Percentiles rank a stretch among this genome's conserved stretches.
Conservation (phyloP, 805 yeast species). For the Zygosaccharomyces gambellarensis region DNA sequence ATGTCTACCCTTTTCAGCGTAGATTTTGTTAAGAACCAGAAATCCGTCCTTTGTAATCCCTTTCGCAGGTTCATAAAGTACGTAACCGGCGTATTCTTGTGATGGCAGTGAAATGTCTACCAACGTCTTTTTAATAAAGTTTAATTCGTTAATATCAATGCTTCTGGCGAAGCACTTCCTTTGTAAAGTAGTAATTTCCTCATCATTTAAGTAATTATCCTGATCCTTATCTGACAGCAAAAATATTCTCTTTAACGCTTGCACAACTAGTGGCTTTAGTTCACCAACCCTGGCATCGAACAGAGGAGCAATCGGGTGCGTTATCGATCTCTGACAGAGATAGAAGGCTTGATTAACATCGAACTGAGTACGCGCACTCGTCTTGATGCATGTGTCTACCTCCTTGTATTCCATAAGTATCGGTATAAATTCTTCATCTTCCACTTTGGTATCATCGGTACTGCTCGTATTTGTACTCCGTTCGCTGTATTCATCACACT, state of each 20-base stretch:
- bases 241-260: slow-evolving; percentile 77
- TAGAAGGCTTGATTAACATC: slow-evolving; percentile 85
- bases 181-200: slow-evolving; percentile 68
- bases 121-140: slow-evolving; percentile 39
- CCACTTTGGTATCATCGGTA: slow-evolving; percentile 42
- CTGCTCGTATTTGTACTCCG: slow-evolving; percentile 9
- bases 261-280: slow-evolving; percentile 68
- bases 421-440: slow-evolving; percentile 80
- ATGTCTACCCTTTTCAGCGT: slow-evolving; percentile 88
- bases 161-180: slow-evolving; percentile 64
- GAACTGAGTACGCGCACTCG: slow-evolving; percentile 77
- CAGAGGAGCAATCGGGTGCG: slow-evolving; percentile 88
- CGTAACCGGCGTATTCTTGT: slow-evolving; percentile 37
- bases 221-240: slow-evolving; percentile 85
- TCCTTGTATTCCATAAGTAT: slow-evolving; percentile 87
- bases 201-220: slow-evolving; percentile 71
- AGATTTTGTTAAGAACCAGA: slow-evolving; percentile 67
- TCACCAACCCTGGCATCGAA: slow-evolving; percentile 87
- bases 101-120: slow-evolving; percentile 15
- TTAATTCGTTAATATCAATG: slow-evolving; percentile 47
- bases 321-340: slow-evolving; percentile 86
- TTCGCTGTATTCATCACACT: slow-evolving; percentile 45
- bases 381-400: slow-evolving; percentile 83
- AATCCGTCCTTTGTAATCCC: slow-evolving; percentile 78
- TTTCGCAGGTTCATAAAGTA: slow-evolving; percentile 34